Evolutionary conservation across 257 asterid genomes (phyloP).

Genomic region (Nicotiana noctiflora): DNA sequence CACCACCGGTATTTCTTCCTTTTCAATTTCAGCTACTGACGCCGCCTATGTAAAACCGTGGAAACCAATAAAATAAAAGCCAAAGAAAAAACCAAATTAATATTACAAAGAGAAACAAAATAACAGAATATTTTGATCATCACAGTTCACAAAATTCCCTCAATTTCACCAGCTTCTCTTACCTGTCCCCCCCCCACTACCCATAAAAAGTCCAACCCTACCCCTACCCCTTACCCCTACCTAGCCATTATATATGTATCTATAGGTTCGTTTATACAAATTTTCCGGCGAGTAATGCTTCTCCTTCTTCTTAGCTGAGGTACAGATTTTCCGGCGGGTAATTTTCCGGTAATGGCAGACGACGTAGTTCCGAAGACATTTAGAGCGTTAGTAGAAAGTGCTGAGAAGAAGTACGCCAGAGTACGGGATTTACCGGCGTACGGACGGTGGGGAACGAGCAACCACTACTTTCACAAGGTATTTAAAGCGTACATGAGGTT

Average conservation of each 20-base stretch:
- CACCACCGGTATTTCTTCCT: neutral
- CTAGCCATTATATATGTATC: neutral
- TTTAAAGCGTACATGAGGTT: conserved; percentile 78
- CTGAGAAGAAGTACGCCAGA: conserved; percentile 90
- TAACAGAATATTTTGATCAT: conserved; percentile 19
- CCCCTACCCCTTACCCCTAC: neutral
- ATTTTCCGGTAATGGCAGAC: conserved; percentile 38
- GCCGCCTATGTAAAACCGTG: conserved; percentile 19
- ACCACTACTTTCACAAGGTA: conserved; percentile 70
- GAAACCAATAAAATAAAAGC: neutral
- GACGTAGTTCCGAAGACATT: conserved; percentile 47
- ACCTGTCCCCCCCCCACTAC: conserved; percentile 14
- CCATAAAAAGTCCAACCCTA: neutral
- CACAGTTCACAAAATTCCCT: conserved; percentile 14
- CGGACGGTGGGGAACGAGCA: conserved; percentile 48
- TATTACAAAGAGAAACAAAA: conserved; percentile 10
- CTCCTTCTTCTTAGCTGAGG: neutral
- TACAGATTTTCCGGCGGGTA: neutral
- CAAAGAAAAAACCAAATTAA: conserved; percentile 4
- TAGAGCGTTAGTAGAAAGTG: conserved; percentile 60
- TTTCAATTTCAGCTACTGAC: neutral
- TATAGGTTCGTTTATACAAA: neutral
- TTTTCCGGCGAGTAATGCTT: neutral
- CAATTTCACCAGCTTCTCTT: conserved; percentile 18
- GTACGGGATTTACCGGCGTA: conserved; percentile 89